Evolutionary conservation across 805 yeast genomes (phyloP), one percentile per base, ranked within the genome.

Genomic region (Nakazawaea wickerhamii): DNA sequence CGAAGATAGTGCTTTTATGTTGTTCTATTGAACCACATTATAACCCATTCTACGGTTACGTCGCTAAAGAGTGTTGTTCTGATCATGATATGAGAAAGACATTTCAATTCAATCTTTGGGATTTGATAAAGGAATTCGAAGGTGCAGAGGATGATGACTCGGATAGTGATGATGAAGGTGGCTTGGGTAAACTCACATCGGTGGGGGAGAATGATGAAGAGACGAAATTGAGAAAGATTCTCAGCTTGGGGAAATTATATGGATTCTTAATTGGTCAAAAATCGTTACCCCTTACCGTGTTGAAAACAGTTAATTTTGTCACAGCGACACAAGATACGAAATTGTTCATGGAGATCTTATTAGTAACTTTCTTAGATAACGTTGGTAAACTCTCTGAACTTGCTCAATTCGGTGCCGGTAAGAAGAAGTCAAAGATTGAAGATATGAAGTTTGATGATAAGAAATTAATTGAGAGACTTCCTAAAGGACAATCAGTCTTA

Each of bases 61-160:
- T 93, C 26, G 95, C 95, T 0, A 71, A 71, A 20, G 85, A 84
- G 53, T 62, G 90, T 21, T 84, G 96, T 54, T 81, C 80, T 23
- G 75, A 77, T 18, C 95, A 88, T 52, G 68, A 79, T 2, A 64
- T 84, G 59, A 74, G 85, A 56, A 89, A 90, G 60, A 78, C 95
- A 0, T 83, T 93, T 53, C 97, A 91, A 57, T 89, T 93, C 58
- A 68, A 79, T 52, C 68, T 93, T 31, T 93, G 98, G 98, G 96
- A 93, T 59, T 71, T 79, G 34, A 53, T 90, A 14, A 79, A 79
- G 50, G 86, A 80, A 27, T 65, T 87, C 34, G 95, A 86, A 49
- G 71, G 68, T 2, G 70, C 65, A 5, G 72, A 63, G 5, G 70
- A 61, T 23, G 67, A 63, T 27, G 70, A 65, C n/a, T 76, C 71